Base-by-base conservation (phyloP, 139 green algal genomes). In the Closterium sp. region DNA sequence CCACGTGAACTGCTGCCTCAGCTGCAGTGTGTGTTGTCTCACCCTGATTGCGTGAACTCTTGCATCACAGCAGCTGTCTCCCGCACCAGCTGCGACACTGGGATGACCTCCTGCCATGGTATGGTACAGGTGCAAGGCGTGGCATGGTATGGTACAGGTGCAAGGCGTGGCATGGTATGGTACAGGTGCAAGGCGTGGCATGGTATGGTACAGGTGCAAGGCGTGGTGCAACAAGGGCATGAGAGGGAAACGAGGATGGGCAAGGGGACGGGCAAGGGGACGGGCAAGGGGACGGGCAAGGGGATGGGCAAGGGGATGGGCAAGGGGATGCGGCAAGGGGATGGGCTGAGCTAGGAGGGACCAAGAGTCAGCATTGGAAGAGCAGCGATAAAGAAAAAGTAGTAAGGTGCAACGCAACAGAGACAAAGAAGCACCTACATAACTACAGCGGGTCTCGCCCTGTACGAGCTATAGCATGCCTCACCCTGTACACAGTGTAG, bases 31-130 rank as follows among this genome's bases (percentile, higher is more conserved):
- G n/a, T n/a, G n/a, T n/a, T n/a, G n/a, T n/a, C n/a, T n/a, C 76
- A 25, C 28, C 28, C 76, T 30, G 88, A 93, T 31, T 96, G 98
- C 93, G 98, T 99, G 96, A 98, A 99, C 91, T 99, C 98, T 94
- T 99, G 98, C 98, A 99, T 99, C 33, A 99, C 97, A n/a, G 98
- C 96, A 35, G 98, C 98, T 7, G 95, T 97, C 92, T 99, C 98
- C 34, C 98, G 93, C 36, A 98, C 97, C 0, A 99, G 96, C 95
- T 99, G 98, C 38, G 98, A 97, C 34, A 99, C 97, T 7, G 98
- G 98, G 34, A 99, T 99, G 93, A 97, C 94, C 95, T 99, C 98
- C 86, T 93, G 90, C 34, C 32, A 76, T 19, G n/a, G n/a, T n/a
- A n/a, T n/a, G n/a, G 85, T 19, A 55, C 21, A 88, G 31, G 21